Conservation (phyloP, 495 filamentous ascomycete species). For the Xylaria flabelliformis region DNA sequence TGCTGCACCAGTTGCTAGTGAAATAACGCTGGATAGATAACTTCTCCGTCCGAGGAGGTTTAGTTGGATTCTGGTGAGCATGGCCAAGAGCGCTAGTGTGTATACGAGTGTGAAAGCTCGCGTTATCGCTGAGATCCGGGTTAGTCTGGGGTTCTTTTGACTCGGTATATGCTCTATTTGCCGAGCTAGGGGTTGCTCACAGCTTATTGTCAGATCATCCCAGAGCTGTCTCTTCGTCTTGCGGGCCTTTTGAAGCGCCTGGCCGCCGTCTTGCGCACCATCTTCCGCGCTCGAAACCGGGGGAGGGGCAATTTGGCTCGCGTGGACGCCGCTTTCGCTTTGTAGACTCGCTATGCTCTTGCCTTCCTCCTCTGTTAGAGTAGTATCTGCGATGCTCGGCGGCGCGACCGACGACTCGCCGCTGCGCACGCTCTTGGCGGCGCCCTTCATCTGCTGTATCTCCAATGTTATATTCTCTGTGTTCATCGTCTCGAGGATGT, state of each 20-base stretch:
- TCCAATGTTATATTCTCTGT: constrained; percentile 90
- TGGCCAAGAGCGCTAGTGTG: constrained; percentile 82
- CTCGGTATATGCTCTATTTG: neutral
- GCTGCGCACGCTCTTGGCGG: constrained; percentile 68
- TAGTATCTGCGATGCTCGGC: constrained; percentile 68
- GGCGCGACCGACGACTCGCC: constrained; percentile 67
- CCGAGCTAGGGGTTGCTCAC: constrained; percentile 55
- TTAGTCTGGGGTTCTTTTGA: constrained; percentile 32
- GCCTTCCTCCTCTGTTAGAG: constrained; percentile 74
- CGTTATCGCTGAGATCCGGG: constrained; percentile 76
- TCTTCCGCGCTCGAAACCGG: constrained; percentile 40
- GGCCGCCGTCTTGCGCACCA: constrained; percentile 47
- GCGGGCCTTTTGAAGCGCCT: constrained; percentile 56
- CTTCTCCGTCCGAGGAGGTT: constrained; percentile 94
- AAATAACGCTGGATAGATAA: constrained; percentile 93
- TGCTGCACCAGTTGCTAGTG: constrained; percentile 74
- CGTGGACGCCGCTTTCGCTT: constrained; percentile 79
- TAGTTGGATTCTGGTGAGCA: constrained; percentile 94
- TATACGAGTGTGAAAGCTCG: constrained; percentile 91
- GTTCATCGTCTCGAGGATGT: constrained; percentile 84
- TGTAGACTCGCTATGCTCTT: constrained; percentile 76
- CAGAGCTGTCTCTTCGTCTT: constrained; percentile 92
- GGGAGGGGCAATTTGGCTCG: constrained; percentile 71
- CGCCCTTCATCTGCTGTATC: constrained; percentile 91
- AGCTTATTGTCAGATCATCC: constrained; percentile 96